Percentiles rank a stretch among this genome's conserved stretches.
Evolutionary conservation across 208 protist genomes (phyloP).

Genomic region (Leishmania turanica): DNA sequence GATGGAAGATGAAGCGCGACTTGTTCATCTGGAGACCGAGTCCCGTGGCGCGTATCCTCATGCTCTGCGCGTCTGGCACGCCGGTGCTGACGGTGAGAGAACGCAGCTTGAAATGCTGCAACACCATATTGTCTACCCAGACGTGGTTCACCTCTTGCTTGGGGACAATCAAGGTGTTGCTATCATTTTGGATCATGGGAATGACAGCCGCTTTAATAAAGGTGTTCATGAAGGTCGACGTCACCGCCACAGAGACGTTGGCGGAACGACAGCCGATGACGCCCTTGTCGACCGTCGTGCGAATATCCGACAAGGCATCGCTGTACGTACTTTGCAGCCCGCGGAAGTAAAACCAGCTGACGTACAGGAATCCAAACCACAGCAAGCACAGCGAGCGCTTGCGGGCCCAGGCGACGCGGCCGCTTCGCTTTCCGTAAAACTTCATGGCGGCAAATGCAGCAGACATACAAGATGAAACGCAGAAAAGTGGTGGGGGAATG

Average conservation of each 20-base stretch:
- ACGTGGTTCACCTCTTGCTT: slow-evolving; percentile 35
- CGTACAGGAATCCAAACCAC: not conserved
- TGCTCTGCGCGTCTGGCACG: slow-evolving; percentile 27
- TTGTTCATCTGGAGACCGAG: slow-evolving; percentile 44
- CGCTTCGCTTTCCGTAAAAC: not conserved
- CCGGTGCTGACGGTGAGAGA: slow-evolving; percentile 25
- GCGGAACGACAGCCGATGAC: not conserved
- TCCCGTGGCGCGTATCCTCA: slow-evolving; percentile 25
- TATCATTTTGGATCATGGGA: slow-evolving; percentile 26
- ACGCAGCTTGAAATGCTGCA: slow-evolving; percentile 39
- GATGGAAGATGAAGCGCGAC: slow-evolving; percentile 52
- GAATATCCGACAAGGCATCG: no score
- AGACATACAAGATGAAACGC: not conserved
- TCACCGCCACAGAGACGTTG: slow-evolving; percentile 18
- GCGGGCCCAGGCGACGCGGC: not conserved
- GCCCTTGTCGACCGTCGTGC: not conserved
- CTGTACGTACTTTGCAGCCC: not conserved
- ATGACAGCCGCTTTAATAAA: slow-evolving; percentile 11
- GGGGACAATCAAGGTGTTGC: slow-evolving; percentile 37
- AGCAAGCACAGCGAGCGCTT: not conserved
- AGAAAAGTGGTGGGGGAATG: not conserved
- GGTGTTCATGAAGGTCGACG: slow-evolving; percentile 18
- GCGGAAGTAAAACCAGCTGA: not conserved
- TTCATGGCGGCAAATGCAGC: not conserved
- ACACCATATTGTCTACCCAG: slow-evolving; percentile 47